Evolutionary conservation across 805 yeast species (phyloP).

Genomic region (Candida adriatica): DNA sequence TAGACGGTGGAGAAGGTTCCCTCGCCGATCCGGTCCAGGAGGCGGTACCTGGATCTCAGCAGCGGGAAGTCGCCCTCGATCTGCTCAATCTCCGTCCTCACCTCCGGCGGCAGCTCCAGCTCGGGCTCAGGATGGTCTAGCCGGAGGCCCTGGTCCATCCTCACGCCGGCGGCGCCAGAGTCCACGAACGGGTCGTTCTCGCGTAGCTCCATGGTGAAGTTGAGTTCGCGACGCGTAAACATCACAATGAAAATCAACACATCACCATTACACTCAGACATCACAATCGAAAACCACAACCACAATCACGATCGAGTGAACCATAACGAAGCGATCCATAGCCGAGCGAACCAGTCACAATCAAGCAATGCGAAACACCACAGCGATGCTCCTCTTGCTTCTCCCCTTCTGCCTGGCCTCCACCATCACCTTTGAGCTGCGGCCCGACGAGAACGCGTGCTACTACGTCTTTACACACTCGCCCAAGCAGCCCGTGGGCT

Average conservation of each 20-base stretch:
- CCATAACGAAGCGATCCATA: too few species aligned
- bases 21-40: slow-evolving; percentile 51
- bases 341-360: too few species aligned
- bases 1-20: slow-evolving; percentile 91
- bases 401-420: slow-evolving; percentile 32
- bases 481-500: slow-evolving; percentile 55
- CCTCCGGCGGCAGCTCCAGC: slow-evolving; percentile 38
- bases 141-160: slow-evolving; percentile 27
- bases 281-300: too few species aligned
- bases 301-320: too few species aligned
- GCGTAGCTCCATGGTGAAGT: too few species aligned
- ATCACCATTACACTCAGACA: too few species aligned
- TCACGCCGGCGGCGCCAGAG: too few species aligned
- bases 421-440: slow-evolving; percentile 66
- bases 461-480: slow-evolving; percentile 62
- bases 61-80: slow-evolving; percentile 49
- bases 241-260: too few species aligned
- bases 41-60: slow-evolving; percentile 29
- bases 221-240: too few species aligned
- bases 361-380: too few species aligned
- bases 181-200: too few species aligned
- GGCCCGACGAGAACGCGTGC: slow-evolving; percentile 71
- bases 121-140: neutral
- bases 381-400: too few species aligned
- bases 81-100: slow-evolving; percentile 50